phyloP scores from a whole-genome alignment of 1,139 yeast species.

The Suhomyces bolitotheri region DNA sequence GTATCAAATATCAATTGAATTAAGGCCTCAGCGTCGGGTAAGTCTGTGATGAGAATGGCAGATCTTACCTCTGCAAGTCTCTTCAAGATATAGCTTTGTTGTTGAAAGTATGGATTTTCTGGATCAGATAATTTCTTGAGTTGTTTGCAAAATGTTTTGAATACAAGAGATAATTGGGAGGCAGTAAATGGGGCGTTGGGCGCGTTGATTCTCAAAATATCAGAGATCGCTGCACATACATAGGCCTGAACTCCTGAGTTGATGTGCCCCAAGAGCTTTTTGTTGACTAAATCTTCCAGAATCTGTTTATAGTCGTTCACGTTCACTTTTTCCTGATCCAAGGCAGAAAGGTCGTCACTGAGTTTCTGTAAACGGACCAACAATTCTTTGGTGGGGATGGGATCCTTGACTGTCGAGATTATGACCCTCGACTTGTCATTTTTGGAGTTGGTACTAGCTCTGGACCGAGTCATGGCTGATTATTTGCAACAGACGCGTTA shows the following conservation, averaged over 20 bases:
- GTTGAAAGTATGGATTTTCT: constrained; percentile 65
- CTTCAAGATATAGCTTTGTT: constrained; percentile 66
- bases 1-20: constrained; percentile 58
- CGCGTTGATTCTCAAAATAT: constrained; percentile 74
- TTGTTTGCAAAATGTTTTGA: constrained; percentile 62
- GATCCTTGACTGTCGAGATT: constrained; percentile 53
- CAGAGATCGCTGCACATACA: constrained; percentile 74
- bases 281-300: constrained; percentile 55
- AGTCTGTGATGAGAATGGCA: constrained; percentile 74
- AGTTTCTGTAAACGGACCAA: constrained; percentile 42
- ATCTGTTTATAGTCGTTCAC: constrained; percentile 43
- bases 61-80: constrained; percentile 76
- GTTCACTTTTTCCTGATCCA: constrained; percentile 63
- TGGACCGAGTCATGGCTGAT: constrained; percentile 5
- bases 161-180: constrained; percentile 59
- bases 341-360: constrained; percentile 58
- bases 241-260: constrained; percentile 73
- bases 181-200: constrained; percentile 90
- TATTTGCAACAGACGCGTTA: constrained; percentile 10
- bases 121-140: constrained; percentile 57
- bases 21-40: constrained; percentile 60
- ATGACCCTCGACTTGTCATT: constrained; percentile 46
- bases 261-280: constrained; percentile 58
- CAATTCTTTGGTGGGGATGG: constrained; percentile 63
- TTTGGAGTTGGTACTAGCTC: constrained; percentile 9